Conservation (phyloP, 2,329 filamentous ascomycete genomes). For the Domatiomyces catenatus region DNA sequence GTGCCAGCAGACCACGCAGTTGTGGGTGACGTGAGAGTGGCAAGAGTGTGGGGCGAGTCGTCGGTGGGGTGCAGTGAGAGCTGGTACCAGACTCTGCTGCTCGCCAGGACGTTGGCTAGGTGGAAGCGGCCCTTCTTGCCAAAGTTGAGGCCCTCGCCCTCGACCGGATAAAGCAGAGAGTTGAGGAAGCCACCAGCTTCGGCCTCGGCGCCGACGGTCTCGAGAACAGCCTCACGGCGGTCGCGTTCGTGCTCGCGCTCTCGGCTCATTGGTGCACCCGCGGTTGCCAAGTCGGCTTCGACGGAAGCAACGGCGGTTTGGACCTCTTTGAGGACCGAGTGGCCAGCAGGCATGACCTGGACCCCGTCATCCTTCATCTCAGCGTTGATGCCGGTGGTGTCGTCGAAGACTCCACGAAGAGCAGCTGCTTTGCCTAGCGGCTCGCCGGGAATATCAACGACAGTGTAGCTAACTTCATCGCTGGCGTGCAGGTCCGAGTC, state of each 20-base stretch:
- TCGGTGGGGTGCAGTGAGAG: slow-evolving; percentile 84
- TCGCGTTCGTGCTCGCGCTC: slow-evolving; percentile 68
- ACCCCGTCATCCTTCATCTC: slow-evolving; percentile 97
- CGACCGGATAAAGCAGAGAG: slow-evolving; percentile 62
- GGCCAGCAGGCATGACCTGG: slow-evolving; percentile 55
- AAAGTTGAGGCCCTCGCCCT: slow-evolving; percentile 63
- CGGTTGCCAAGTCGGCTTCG: slow-evolving; percentile 64
- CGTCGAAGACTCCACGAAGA: slow-evolving; percentile 83
- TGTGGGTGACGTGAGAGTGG: slow-evolving; percentile 55
- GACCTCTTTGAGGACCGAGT: slow-evolving; percentile 77
- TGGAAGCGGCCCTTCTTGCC: slow-evolving; percentile 68
- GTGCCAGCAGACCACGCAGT: slow-evolving; percentile 85
- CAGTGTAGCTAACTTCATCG: slow-evolving; percentile 76
- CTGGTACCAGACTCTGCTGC: slow-evolving; percentile 91
- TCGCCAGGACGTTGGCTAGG: slow-evolving; percentile 55
- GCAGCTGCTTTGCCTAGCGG: slow-evolving; percentile 73
- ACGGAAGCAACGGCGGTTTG: slow-evolving; percentile 61
- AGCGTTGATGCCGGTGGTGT: slow-evolving; percentile 77
- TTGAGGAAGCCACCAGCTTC: slow-evolving; percentile 72
- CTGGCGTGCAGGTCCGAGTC: slow-evolving; percentile 43
- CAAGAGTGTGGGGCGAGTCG: slow-evolving; percentile 59
- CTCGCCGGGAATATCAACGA: slow-evolving; percentile 71
- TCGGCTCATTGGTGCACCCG: slow-evolving; percentile 48
- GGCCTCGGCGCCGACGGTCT: slow-evolving; percentile 70
- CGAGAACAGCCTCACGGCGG: slow-evolving; percentile 64